These are phyloP conservation scores for Tubosaeta sp. DNA, from an alignment of 768 basidiomycete genomes.

Conservation along the genomic window DNA sequence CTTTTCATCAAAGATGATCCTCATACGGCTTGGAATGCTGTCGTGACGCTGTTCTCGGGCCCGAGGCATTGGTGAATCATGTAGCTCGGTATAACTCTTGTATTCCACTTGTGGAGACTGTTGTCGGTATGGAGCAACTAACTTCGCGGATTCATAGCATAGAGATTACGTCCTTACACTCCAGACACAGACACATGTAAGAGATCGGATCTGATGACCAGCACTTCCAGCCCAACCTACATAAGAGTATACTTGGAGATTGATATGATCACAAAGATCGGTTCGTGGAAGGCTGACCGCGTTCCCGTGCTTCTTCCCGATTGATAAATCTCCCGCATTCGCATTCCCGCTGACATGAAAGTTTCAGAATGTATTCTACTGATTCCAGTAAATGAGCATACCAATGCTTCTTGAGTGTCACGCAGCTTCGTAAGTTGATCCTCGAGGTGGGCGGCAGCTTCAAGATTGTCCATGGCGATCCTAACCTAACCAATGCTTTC, in stretches of 20 bases:
- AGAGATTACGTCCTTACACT: no score
- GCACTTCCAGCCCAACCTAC: neutral
- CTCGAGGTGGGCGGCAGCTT: slow-evolving; percentile 6
- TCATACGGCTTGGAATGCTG: slow-evolving; percentile 10
- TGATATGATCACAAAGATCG: neutral
- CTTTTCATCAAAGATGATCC: neutral
- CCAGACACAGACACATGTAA: no score
- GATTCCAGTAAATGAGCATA: neutral
- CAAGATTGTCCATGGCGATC: slow-evolving; percentile 9
- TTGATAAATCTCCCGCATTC: neutral
- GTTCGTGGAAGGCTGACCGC: neutral
- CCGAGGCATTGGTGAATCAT: no score
- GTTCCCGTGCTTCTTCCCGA: neutral
- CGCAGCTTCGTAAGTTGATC: slow-evolving; percentile 1
- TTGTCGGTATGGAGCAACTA: no score
- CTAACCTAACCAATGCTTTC: slow-evolving; percentile 4
- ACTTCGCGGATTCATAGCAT: no score
- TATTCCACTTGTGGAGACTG: no score
- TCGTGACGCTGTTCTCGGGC: slow-evolving; percentile 6
- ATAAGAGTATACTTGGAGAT: no score
- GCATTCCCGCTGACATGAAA: slow-evolving; percentile 5
- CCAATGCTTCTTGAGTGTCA: neutral
- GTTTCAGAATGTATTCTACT: neutral
- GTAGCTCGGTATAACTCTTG: no score
- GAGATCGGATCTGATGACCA: neutral